A percentile compares a stretch with the other conserved stretches of the same genome.
Evolutionary conservation across 805 yeast genomes (phyloP).

Genomic region (Candida yuanshanica): DNA sequence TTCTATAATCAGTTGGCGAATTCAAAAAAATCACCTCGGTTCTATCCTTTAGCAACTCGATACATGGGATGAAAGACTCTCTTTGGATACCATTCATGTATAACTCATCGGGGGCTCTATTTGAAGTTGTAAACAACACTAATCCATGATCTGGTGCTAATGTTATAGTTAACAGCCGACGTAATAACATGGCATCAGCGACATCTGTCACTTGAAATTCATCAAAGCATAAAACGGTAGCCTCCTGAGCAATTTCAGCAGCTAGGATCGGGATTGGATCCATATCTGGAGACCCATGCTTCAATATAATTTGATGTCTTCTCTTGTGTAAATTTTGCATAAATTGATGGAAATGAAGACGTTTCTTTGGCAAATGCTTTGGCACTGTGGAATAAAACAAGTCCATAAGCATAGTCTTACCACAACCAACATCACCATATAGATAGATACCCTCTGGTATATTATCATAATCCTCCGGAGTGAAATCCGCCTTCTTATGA

Average conservation of each 20-base stretch:
- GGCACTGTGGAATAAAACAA: constrained; percentile 86
- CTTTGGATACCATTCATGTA: constrained; percentile 94
- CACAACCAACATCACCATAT: constrained; percentile 98
- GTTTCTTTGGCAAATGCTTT: constrained; percentile 60
- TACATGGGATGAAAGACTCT: constrained; percentile 88
- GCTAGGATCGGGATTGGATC: constrained; percentile 85
- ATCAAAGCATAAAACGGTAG: constrained; percentile 87
- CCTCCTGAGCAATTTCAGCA: constrained; percentile 67
- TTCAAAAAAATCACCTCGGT: constrained; percentile 75
- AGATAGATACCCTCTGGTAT: constrained; percentile 83
- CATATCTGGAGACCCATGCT: constrained; percentile 59
- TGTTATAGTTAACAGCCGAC: constrained; percentile 65
- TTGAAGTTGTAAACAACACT: constrained; percentile 87
- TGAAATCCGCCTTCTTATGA: constrained; percentile 12
- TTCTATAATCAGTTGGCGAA: constrained; percentile 92
- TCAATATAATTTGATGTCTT: constrained; percentile 63
- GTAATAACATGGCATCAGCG: constrained; percentile 94
- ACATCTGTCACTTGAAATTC: constrained; percentile 98
- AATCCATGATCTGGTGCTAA: constrained; percentile 75
- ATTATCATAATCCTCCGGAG: constrained; percentile 24
- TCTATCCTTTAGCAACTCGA: constrained; percentile 64
- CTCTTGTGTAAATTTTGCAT: constrained; percentile 92
- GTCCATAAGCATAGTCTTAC: constrained; percentile 98
- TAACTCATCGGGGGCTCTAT: constrained; percentile 89
- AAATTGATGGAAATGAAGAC: constrained; percentile 94